phyloP scores from a whole-genome alignment of 805 yeast genomes.

The Cyberlindnera mrakii region DNA sequence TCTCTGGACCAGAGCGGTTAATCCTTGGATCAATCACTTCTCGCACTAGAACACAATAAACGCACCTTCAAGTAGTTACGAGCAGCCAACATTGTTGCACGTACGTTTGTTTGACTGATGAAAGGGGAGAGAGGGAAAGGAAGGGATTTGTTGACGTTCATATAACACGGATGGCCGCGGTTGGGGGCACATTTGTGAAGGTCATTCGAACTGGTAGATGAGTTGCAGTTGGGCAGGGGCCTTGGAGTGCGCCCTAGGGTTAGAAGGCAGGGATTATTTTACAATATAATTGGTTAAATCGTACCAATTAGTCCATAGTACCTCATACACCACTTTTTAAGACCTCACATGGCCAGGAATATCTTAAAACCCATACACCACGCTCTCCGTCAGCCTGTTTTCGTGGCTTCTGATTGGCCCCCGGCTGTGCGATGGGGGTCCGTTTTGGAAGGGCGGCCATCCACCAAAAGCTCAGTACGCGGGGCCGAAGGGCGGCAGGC shows the following conservation, averaged over 20 bases:
- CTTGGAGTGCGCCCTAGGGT: too few relatives aligned
- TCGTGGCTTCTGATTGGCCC: conserved; percentile 6
- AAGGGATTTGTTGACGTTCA: conserved; percentile 4
- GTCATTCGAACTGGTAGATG: conserved; percentile 12
- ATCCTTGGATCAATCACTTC: background rate
- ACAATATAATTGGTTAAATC: too few relatives aligned
- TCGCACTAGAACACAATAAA: background rate
- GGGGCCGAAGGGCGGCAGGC: background rate
- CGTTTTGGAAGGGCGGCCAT: too few relatives aligned
- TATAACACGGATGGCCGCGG: conserved; percentile 5
- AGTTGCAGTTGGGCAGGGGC: conserved; percentile 9
- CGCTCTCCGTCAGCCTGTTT: conserved; percentile 1
- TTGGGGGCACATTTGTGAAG: conserved; percentile 5
- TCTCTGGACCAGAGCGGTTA: too few relatives aligned
- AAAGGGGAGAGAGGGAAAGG: background rate
- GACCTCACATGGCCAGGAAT: too few relatives aligned
- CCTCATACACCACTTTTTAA: too few relatives aligned
- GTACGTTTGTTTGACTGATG: background rate
- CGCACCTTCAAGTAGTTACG: conserved; percentile 10
- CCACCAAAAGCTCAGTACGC: background rate
- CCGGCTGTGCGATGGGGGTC: background rate
- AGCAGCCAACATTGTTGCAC: conserved; percentile 15
- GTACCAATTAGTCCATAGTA: too few relatives aligned
- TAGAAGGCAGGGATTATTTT: too few relatives aligned
- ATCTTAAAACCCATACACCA: background rate